Conservation (phyloP, 192 early-diverging fungal species). For the Hyaloraphidium curvatum region DNA sequence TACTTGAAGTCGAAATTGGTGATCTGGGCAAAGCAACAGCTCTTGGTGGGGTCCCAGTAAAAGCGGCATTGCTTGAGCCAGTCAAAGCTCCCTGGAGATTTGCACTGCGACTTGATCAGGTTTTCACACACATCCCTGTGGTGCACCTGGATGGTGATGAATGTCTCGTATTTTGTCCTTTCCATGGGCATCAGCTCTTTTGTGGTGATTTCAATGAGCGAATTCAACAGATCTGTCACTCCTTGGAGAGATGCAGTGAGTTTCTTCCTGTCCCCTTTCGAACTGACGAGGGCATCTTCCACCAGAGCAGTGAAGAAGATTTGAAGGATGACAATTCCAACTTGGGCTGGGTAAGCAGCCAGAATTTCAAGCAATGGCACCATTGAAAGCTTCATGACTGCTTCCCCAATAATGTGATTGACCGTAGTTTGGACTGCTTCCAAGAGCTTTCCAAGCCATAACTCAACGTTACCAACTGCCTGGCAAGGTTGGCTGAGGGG, state of each 20-base stretch:
- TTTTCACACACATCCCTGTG: conserved; percentile 48
- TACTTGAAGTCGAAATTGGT: conserved; percentile 46
- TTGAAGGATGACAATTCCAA: conserved; percentile 36
- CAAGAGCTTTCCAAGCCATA: conserved; percentile 38
- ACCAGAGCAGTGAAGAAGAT: conserved; percentile 40
- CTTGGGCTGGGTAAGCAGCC: conserved; percentile 45
- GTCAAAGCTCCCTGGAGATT: conserved; percentile 38
- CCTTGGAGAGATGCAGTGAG: conserved; percentile 34
- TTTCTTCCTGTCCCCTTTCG: conserved; percentile 41
- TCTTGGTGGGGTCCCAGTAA: conserved; percentile 49
- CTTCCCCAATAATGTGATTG: conserved; percentile 39
- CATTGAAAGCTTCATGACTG: conserved; percentile 30
- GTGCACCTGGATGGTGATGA: conserved; percentile 49
- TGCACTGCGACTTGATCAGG: conserved; percentile 33
- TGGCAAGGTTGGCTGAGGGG: conserved; percentile 14
- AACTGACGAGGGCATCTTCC: conserved; percentile 31
- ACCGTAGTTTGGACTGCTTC: conserved; percentile 32
- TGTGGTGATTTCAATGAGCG: conserved; percentile 38
- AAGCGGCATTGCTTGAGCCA: conserved; percentile 44
- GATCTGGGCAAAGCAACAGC: conserved; percentile 40
- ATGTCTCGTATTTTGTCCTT: conserved; percentile 37
- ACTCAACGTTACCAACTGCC: conserved; percentile 37
- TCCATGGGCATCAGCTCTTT: conserved; percentile 44
- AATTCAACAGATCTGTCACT: conserved; percentile 37
- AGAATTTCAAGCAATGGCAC: conserved; percentile 40